Base-by-base conservation (phyloP, 768 basidiomycete genomes). In the Cubamyces lactineus region DNA sequence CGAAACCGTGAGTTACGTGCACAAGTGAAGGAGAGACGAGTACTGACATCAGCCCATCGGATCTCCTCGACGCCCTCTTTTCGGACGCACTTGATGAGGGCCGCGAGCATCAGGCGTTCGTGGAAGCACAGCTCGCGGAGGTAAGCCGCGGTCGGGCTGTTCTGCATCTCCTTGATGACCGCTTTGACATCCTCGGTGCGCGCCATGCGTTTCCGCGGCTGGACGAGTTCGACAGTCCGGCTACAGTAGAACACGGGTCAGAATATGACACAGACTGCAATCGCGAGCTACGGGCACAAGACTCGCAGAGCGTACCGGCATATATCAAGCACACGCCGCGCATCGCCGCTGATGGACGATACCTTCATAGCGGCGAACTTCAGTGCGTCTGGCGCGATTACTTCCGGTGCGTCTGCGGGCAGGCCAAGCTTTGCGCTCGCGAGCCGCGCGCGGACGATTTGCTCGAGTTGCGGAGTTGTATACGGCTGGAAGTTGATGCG, bases 401-500 rank as follows among this genome's bases (percentile, higher is more conserved):
- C 83, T 16, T 80, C 78, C 0, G 82, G 78, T 13, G 80, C 76
- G 57, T 81, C 76, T 11, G 79, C 77, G 11, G 80, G 71, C 11
- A 82, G 76, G 23, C 87, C 70, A 43, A 81, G 79, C 63, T 82
- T 79, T 2, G 86, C 84, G 34, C 82, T 83, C 4, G 79, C 79
- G 55, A 99, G 76, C 5, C 97, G 85, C 0, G 92, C 86, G n/a
- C 86, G 83, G 5, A 98, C 91, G 58, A 99, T 99, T 66, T 88
- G 82, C 66, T 88, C 84, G 1, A 99, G 83, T 70, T 93, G 94
- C 4, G 75, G 73, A 38, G 84, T 88, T 28, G 79, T 88, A 71
- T 97, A 99, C 5, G 97, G 91, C 69, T 89, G 84, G 76, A 98
- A 99, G 67, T 94, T 94, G 66, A 94, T 95, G 38, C 94, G 85